Evolutionary conservation across 306 rosid genomes (phyloP), one percentile per base, ranked within the genome.

Genomic region (Fagus sylvatica): DNA sequence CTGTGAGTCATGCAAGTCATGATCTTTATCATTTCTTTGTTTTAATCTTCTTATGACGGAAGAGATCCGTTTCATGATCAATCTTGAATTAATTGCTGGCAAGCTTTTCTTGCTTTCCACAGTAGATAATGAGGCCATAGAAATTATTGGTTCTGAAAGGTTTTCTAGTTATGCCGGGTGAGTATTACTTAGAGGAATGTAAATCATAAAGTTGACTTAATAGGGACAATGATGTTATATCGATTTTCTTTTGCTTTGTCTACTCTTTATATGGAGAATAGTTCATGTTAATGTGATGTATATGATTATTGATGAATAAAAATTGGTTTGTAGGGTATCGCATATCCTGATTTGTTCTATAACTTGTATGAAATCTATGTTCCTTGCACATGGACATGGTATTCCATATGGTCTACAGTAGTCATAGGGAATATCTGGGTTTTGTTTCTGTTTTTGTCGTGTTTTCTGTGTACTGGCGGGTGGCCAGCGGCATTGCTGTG

Each of bases 61-160:
- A 83, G 98, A 94, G 89, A 94, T 94, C 66, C 95, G 98, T 72
- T 94, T 94, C 82, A 89, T 94, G 98, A 70, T 89, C 84, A 87
- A 84, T 85, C 97, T 97, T 37, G 98, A 94, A 81, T 87, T 94
- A 84, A 89, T 94, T 83, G 93, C 81, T 59, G 87, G 97, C 66
- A 94, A 92, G 95, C 90, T 92, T 69, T 94, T 89, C 96, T 83
- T 92, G 93, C 95, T 95, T 78, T 85, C 95, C 64, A 89, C 92
- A 96, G 93, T 74, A 39, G 95, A 90, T 73, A 94, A 94, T 70
- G 98, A 94, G 89, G 96, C 98, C 30, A 87, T 92, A 81, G 93
- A 90, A 79, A 87, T 94, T 79, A 83, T 90, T 68, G 98, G 98
- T 41, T 85, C 89, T 32, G 98, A 94, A 85, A 90, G 97, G 84